phyloP scores from a whole-genome alignment of 345 rosid genomes.

The Rhodomyrtus tomentosa region DNA sequence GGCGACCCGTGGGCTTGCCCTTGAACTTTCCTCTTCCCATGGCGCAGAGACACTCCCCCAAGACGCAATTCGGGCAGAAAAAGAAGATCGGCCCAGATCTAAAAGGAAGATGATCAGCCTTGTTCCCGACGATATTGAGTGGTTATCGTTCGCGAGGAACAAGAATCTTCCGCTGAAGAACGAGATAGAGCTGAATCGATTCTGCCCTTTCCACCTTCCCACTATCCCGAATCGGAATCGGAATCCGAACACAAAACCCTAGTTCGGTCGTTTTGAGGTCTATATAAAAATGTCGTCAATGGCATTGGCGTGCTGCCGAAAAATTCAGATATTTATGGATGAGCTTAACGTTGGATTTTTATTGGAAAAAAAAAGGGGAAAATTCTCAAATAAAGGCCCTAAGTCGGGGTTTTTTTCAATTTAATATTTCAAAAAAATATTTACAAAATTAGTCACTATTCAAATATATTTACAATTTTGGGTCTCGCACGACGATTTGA shows the following conservation, averaged over 20 bases:
- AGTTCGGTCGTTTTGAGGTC: neutral
- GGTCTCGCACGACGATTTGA: too few relatives aligned
- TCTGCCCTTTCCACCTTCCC: neutral
- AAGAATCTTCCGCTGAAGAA: neutral
- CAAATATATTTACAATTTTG: too few relatives aligned
- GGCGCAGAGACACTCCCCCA: neutral
- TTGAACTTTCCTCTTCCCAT: conserved; percentile 65
- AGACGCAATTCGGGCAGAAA: neutral
- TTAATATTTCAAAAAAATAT: too few relatives aligned
- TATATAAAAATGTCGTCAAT: neutral
- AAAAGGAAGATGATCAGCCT: neutral
- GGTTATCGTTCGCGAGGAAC: neutral
- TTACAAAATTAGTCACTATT: too few relatives aligned
- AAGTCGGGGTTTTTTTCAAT: too few relatives aligned
- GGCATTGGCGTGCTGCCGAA: neutral
- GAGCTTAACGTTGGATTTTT: neutral
- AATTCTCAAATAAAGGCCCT: too few relatives aligned
- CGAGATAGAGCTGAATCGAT: neutral
- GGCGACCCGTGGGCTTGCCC: conserved; percentile 60
- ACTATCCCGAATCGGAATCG: neutral
- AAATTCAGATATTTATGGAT: neutral
- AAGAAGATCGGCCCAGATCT: neutral
- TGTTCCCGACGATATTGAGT: neutral
- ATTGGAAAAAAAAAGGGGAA: too few relatives aligned
- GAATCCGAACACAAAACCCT: neutral